phyloP scores from a whole-genome alignment of 257 asterid genomes.

The Fraxinus excelsior region DNA sequence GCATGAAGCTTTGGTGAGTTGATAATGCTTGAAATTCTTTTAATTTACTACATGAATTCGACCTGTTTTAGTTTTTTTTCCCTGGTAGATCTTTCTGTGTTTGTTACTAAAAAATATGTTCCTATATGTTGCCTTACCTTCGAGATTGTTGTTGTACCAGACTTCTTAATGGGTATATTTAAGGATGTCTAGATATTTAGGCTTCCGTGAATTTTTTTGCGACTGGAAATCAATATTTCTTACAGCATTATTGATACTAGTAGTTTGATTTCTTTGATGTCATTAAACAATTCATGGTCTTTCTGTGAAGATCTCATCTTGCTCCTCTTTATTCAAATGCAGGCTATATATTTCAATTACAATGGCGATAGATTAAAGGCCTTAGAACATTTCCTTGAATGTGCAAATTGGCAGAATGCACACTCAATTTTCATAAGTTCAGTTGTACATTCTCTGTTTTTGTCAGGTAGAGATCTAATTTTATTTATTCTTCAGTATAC shows the following conservation, averaged over 20 bases:
- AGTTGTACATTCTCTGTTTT: slow-evolving; percentile 79
- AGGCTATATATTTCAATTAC: slow-evolving; percentile 86
- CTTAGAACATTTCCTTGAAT: slow-evolving; percentile 76
- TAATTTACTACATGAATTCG: slow-evolving; percentile 11
- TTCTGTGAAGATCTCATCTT: slow-evolving; percentile 25
- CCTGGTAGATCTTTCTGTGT: slow-evolving; percentile 8
- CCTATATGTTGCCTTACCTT: slow-evolving; percentile 19
- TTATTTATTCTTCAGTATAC: slow-evolving; percentile 11
- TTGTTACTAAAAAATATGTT: slow-evolving; percentile 13
- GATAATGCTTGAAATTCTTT: slow-evolving; percentile 22
- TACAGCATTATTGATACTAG: slow-evolving; percentile 17
- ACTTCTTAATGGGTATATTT: slow-evolving; percentile 2
- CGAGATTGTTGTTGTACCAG: background rate
- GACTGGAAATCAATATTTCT: slow-evolving; percentile 18
- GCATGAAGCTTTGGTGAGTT: slow-evolving; percentile 94
- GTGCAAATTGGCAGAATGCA: slow-evolving; percentile 90
- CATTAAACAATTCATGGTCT: slow-evolving; percentile 16
- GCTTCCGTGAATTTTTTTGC: slow-evolving; percentile 11
- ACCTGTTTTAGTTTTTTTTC: background rate
- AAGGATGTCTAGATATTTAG: slow-evolving; percentile 15
- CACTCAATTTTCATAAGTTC: slow-evolving; percentile 80
- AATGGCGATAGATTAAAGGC: slow-evolving; percentile 73
- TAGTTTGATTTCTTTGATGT: slow-evolving; percentile 21
- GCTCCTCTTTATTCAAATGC: slow-evolving; percentile 36
- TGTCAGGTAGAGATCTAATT: slow-evolving; percentile 55